These are phyloP conservation scores for Gossypium laxum DNA, from an alignment of 441 rosid species.

Conservation along the genomic window DNA sequence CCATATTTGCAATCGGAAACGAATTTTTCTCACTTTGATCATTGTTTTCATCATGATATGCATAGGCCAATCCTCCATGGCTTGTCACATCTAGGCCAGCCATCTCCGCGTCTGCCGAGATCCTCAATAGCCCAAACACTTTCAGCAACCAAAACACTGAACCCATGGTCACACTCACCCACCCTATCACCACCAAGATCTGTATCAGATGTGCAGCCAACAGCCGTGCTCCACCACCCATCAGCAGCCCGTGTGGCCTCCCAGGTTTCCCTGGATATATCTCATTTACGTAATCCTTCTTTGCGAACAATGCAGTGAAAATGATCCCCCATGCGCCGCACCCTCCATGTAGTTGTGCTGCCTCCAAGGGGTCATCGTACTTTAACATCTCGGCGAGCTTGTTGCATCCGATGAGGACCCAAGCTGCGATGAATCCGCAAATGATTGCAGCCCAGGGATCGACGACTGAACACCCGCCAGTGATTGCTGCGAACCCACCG, in stretches of 20 bases:
- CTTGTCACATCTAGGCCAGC: conserved; percentile 56
- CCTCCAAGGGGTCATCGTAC: conserved; percentile 42
- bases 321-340: conserved; percentile 46
- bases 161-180: conserved; percentile 48
- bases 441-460: conserved; percentile 45
- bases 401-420: conserved; percentile 41
- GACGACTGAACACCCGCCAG: conserved; percentile 40
- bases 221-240: conserved; percentile 47
- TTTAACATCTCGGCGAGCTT: conserved; percentile 29
- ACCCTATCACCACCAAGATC: conserved; percentile 36
- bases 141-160: conserved; percentile 38
- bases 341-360: conserved; percentile 47
- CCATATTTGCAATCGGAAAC: background rate
- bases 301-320: conserved; percentile 49
- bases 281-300: conserved; percentile 35
- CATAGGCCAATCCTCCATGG: conserved; percentile 62
- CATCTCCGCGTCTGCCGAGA: conserved; percentile 44
- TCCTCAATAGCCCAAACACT: conserved; percentile 40
- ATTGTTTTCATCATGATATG: conserved; percentile 22
- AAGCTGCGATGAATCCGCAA: conserved; percentile 37
- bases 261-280: conserved; percentile 30
- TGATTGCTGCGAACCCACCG: conserved; percentile 43
- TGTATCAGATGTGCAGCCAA: conserved; percentile 47
- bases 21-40: background rate
- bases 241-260: conserved; percentile 37